Percentiles rank a stretch among this genome's conserved stretches.
Conservation (phyloP, 2,329 filamentous ascomycete genomes). For the Cordyceps fumosorosea region DNA sequence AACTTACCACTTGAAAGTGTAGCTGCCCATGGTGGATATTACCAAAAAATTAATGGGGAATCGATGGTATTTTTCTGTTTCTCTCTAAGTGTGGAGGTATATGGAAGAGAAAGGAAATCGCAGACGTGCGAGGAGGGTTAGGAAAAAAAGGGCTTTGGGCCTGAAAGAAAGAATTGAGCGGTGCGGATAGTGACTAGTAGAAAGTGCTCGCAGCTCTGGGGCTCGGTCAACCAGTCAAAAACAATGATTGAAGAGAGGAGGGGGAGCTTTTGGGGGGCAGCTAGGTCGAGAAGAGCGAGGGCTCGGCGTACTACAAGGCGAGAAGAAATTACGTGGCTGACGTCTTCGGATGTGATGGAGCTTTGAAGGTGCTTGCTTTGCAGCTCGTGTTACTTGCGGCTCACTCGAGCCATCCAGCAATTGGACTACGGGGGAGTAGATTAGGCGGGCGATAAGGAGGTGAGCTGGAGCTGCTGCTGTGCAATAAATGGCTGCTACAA, state of each 20-base stretch:
- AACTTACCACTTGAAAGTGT: conserved; percentile 64
- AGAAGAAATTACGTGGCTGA: conserved; percentile 13
- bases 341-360: conserved; percentile 6
- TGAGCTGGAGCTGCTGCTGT: not conserved
- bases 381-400: not conserved
- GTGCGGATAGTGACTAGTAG: not conserved
- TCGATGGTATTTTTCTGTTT: not conserved
- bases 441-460: no score
- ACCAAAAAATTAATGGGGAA: conserved; percentile 16
- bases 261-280: not conserved
- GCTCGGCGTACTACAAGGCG: not conserved
- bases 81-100: conserved; percentile 8
- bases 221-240: not conserved
- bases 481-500: not conserved
- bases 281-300: not conserved
- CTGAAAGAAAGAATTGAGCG: not conserved
- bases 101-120: conserved; percentile 10
- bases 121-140: conserved; percentile 10
- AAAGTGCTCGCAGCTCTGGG: not conserved
- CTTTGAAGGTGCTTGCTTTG: not conserved
- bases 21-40: conserved; percentile 52
- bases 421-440: no score
- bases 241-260: not conserved
- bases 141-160: conserved; percentile 9
- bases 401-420: not conserved